phyloP scores from a whole-genome alignment of 208 protist species.

The Leptomonas seymouri region DNA sequence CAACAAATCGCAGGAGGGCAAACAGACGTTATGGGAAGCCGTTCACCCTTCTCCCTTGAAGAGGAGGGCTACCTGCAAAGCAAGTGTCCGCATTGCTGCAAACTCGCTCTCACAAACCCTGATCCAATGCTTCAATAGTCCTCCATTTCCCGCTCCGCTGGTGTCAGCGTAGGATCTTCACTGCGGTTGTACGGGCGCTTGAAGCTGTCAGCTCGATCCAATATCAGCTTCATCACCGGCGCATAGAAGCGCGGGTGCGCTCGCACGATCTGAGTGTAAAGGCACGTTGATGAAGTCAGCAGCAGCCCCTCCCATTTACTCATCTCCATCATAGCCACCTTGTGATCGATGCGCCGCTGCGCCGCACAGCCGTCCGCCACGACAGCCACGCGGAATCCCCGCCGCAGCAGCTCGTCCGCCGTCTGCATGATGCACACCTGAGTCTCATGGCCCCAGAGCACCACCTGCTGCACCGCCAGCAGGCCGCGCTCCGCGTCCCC shows the following conservation, averaged over 20 bases:
- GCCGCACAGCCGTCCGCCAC: conserved; percentile 48
- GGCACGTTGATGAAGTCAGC: conserved; percentile 29
- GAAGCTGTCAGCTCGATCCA: conserved; percentile 10
- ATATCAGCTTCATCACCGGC: conserved; percentile 18
- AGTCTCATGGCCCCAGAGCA: conserved; percentile 79
- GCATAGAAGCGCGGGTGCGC: conserved; percentile 21
- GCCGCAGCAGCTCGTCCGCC: conserved; percentile 52
- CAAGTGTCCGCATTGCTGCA: no score
- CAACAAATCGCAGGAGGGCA: no score
- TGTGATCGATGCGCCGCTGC: conserved; percentile 48
- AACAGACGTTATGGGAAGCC: no score
- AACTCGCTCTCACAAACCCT: conserved; percentile 1
- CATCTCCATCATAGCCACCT: conserved; percentile 48
- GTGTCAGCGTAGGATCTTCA: conserved; percentile 12
- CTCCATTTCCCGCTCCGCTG: conserved; percentile 10
- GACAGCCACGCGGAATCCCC: conserved; percentile 57
- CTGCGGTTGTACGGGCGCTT: conserved; percentile 22
- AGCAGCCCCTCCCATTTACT: conserved; percentile 42
- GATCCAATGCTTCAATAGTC: background rate
- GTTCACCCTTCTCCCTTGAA: no score
- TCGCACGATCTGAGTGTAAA: conserved; percentile 34
- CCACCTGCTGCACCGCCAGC: conserved; percentile 62
- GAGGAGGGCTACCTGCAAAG: no score
- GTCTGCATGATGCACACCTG: conserved; percentile 81
- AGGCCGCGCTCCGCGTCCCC: conserved; percentile 33